Percentiles rank a stretch among this genome's conserved stretches.
phyloP scores from a whole-genome alignment of 2,329 filamentous ascomycete genomes.

The Alternaria sp. region DNA sequence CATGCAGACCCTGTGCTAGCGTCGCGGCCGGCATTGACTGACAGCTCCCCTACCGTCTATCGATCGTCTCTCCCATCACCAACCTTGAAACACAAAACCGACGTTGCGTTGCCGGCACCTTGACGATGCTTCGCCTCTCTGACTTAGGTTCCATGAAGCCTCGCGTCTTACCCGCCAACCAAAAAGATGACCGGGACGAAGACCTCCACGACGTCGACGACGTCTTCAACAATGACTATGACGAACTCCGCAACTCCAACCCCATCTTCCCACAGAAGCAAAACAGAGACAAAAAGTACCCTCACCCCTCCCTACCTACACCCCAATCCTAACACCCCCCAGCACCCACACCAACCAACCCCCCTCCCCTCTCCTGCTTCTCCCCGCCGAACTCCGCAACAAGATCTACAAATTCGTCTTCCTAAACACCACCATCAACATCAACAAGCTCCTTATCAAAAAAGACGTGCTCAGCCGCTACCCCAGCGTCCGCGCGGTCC shows the following conservation, averaged over 20 bases:
- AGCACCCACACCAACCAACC: background rate
- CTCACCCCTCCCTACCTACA: too few relatives aligned
- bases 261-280: too few relatives aligned
- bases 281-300: too few relatives aligned
- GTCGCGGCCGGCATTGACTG: background rate
- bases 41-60: background rate
- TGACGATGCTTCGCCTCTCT: background rate
- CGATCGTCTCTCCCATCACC: rapidly evolving
- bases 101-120: rapidly evolving
- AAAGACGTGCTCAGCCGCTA: background rate
- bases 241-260: background rate
- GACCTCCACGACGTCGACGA: background rate
- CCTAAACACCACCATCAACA: background rate
- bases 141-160: background rate
- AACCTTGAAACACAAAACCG: background rate
- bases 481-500: background rate
- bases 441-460: background rate
- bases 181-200: background rate
- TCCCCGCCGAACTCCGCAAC: slow-evolving; percentile 4
- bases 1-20: background rate
- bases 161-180: background rate
- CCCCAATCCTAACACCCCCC: background rate
- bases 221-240: background rate
- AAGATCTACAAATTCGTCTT: background rate
- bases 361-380: background rate